These are phyloP conservation scores for Trametes coccinea DNA, from an alignment of 768 basidiomycete genomes.

Conservation along the genomic window DNA sequence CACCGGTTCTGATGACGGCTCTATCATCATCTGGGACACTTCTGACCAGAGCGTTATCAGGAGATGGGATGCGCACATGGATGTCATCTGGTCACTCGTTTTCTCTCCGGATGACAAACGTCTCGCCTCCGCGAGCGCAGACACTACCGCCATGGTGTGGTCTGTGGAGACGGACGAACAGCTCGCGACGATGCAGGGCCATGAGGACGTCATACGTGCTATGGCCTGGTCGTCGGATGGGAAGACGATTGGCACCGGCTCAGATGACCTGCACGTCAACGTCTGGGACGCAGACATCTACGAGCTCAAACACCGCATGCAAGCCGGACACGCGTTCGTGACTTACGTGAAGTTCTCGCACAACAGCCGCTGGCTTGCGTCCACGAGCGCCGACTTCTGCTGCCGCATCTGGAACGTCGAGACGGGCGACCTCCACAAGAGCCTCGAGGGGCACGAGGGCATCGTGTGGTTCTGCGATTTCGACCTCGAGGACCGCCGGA, in stretches of 20 bases:
- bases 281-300: constrained; percentile 16
- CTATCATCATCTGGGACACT: too few species aligned
- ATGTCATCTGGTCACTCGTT: too few species aligned
- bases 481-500: constrained; percentile 4
- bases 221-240: constrained; percentile 19
- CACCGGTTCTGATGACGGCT: constrained; percentile 12
- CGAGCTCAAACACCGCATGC: too few species aligned
- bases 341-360: constrained; percentile 16
- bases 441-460: constrained; percentile 17
- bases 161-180: background rate
- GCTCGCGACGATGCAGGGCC: constrained; percentile 11
- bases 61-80: too few species aligned
- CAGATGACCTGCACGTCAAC: constrained; percentile 43
- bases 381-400: constrained; percentile 1
- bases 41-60: too few species aligned
- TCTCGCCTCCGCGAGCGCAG: constrained; percentile 15
- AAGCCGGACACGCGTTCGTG: too few species aligned
- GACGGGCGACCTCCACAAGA: constrained; percentile 33
- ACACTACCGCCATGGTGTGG: constrained; percentile 8
- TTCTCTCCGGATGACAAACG: constrained; percentile 20
- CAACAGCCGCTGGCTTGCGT: constrained; percentile 12
- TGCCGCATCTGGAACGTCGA: constrained; percentile 45
- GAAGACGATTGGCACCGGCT: constrained; percentile 42
- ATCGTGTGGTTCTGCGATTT: constrained; percentile 35
- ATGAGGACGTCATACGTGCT: background rate